Percentiles rank a stretch among this genome's conserved stretches.
Conservation (phyloP, 805 yeast species). For the Saccharomycopsis fodiens region DNA sequence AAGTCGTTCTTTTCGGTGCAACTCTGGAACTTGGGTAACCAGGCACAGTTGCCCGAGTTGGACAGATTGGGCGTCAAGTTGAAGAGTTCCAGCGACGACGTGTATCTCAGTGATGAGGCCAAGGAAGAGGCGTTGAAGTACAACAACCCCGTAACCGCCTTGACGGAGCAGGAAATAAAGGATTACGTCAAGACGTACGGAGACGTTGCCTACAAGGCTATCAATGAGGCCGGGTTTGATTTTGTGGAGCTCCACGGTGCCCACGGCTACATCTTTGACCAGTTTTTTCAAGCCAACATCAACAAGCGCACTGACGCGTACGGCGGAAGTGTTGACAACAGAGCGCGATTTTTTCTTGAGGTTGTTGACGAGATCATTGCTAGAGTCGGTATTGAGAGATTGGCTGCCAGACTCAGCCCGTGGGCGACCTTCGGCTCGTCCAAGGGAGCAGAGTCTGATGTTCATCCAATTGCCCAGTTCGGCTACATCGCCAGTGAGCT, state of each 20-base stretch:
- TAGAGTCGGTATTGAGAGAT: slow-evolving; percentile 45
- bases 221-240: too few species aligned
- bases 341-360: too few species aligned
- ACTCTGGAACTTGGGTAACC: slow-evolving; percentile 45
- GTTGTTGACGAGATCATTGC: too few species aligned
- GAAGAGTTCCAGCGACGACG: slow-evolving; percentile 32
- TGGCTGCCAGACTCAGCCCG: slow-evolving; percentile 45
- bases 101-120: slow-evolving; percentile 30
- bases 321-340: slow-evolving; percentile 51
- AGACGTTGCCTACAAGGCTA: slow-evolving; percentile 41
- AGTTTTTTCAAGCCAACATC: slow-evolving; percentile 38
- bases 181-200: slow-evolving; percentile 35
- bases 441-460: slow-evolving; percentile 30
- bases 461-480: slow-evolving; percentile 30
- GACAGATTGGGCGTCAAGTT: slow-evolving; percentile 31
- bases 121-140: slow-evolving; percentile 29
- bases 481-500: slow-evolving; percentile 23
- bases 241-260: too few species aligned
- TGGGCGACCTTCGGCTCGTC: slow-evolving; percentile 33
- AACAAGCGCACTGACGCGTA: slow-evolving; percentile 55
- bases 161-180: slow-evolving; percentile 36
- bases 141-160: slow-evolving; percentile 27
- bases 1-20: slow-evolving; percentile 40
- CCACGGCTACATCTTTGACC: slow-evolving; percentile 38
- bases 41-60: slow-evolving; percentile 32